A percentile compares a stretch with the other conserved stretches of the same genome.
phyloP scores from a whole-genome alignment of 805 yeast genomes.

The Wickerhamiella musiphila region DNA sequence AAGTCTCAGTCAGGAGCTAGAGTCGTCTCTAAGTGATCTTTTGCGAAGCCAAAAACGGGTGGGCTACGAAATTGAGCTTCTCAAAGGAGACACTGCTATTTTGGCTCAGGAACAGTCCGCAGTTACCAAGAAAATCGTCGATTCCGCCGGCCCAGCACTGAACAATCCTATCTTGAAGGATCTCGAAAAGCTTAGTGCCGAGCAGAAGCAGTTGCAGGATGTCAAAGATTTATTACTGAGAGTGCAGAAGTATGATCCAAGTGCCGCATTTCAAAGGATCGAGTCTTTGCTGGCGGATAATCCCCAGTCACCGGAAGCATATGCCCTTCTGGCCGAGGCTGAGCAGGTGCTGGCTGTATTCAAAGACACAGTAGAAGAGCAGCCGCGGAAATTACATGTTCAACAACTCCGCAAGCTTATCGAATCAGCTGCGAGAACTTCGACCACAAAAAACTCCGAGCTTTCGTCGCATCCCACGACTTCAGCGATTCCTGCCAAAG shows the following conservation, averaged over 20 bases:
- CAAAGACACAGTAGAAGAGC: slow-evolving; percentile 13
- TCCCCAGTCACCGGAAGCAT: too few relatives aligned
- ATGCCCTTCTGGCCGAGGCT: slow-evolving; percentile 7
- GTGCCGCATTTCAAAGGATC: too few relatives aligned
- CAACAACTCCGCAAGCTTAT: slow-evolving; percentile 15
- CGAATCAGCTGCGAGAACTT: slow-evolving; percentile 12
- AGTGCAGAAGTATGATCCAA: too few relatives aligned
- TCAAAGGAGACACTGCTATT: slow-evolving; percentile 17
- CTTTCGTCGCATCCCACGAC: slow-evolving; percentile 7
- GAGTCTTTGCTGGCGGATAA: too few relatives aligned
- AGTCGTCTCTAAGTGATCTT: slow-evolving; percentile 14
- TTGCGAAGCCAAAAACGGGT: slow-evolving; percentile 16
- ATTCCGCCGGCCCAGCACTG: slow-evolving; percentile 3
- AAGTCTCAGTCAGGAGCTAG: slow-evolving; percentile 17
- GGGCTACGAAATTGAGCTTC: slow-evolving; percentile 21
- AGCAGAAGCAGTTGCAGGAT: too few relatives aligned
- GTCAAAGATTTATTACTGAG: too few relatives aligned
- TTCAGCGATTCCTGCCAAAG: slow-evolving; percentile 11
- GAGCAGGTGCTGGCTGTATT: slow-evolving; percentile 13
- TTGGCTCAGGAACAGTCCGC: slow-evolving; percentile 12
- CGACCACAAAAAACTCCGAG: slow-evolving; percentile 18
- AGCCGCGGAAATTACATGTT: slow-evolving; percentile 15
- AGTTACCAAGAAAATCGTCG: slow-evolving; percentile 7
- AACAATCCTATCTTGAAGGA: too few relatives aligned
- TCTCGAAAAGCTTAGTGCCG: too few relatives aligned